Percentiles rank a stretch among this genome's conserved stretches.
These are phyloP conservation scores for Exophiala mesophila DNA, from an alignment of 2,329 filamentous ascomycete species.

Conservation along the genomic window DNA sequence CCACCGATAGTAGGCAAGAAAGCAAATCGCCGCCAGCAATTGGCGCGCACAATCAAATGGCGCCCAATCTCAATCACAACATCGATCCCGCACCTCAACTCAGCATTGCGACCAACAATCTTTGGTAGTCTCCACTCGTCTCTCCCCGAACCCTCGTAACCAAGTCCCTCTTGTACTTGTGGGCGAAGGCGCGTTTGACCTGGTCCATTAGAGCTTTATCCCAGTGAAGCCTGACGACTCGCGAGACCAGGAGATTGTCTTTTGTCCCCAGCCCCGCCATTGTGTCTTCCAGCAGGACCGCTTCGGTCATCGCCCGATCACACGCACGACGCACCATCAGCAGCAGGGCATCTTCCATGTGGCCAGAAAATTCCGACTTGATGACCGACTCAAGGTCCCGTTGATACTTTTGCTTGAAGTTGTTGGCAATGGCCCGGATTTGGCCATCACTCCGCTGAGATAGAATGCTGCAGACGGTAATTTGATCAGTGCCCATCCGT, in stretches of 20 bases:
- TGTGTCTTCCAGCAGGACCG: slow-evolving; percentile 71
- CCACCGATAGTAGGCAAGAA: too few relatives aligned
- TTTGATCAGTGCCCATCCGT: slow-evolving; percentile 66
- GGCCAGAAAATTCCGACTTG: slow-evolving; percentile 77
- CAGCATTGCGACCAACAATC: slow-evolving; percentile 64
- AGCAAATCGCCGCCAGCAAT: too few relatives aligned
- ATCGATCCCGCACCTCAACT: slow-evolving; percentile 36
- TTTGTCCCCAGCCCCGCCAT: slow-evolving; percentile 89
- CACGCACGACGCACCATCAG: slow-evolving; percentile 71
- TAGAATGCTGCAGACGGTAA: slow-evolving; percentile 74
- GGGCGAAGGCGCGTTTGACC: slow-evolving; percentile 72
- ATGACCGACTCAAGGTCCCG: slow-evolving; percentile 68
- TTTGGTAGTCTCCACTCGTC: slow-evolving; percentile 78
- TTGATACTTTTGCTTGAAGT: slow-evolving; percentile 69
- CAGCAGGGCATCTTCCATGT: slow-evolving; percentile 82
- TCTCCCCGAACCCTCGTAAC: slow-evolving; percentile 69
- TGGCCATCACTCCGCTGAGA: slow-evolving; percentile 73
- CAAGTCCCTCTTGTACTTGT: slow-evolving; percentile 64
- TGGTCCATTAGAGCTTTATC: slow-evolving; percentile 67
- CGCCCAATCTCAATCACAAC: too few relatives aligned
- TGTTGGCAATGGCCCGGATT: slow-evolving; percentile 71
- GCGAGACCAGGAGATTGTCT: slow-evolving; percentile 69
- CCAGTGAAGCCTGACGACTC: slow-evolving; percentile 83
- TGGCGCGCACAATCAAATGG: too few relatives aligned
- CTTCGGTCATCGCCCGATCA: slow-evolving; percentile 81